Evolutionary conservation across 2,329 filamentous ascomycete genomes (phyloP).

Genomic region (Dactylellina haptotyla): DNA sequence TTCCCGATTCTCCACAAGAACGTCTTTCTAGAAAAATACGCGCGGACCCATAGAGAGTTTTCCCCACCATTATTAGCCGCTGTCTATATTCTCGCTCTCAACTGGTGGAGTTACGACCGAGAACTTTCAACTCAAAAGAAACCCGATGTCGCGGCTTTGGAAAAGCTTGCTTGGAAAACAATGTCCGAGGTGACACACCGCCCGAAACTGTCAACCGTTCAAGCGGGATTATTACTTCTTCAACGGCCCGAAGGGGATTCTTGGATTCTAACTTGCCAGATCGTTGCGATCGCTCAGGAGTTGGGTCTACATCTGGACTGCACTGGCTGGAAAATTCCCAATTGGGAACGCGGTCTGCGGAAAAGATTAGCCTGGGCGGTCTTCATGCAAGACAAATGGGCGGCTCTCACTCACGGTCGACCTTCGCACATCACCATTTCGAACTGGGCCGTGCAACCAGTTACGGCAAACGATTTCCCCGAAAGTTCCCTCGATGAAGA

Average conservation of each 20-base stretch:
- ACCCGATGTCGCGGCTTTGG: constrained; percentile 78
- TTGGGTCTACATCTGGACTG: constrained; percentile 90
- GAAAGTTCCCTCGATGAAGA: constrained; percentile 73
- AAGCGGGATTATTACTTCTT: constrained; percentile 78
- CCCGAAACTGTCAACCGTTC: constrained; percentile 82
- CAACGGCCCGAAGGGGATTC: constrained; percentile 81
- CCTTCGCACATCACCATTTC: constrained; percentile 77
- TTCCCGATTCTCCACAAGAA: constrained; percentile 71
- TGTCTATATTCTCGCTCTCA: constrained; percentile 71
- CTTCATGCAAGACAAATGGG: constrained; percentile 96
- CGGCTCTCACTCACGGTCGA: constrained; percentile 82
- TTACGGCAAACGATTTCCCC: constrained; percentile 76
- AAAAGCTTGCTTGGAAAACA: constrained; percentile 76
- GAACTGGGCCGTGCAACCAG: constrained; percentile 79
- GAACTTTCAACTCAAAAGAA: constrained; percentile 64
- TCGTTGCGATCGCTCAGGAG: constrained; percentile 87
- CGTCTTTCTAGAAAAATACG: constrained; percentile 72
- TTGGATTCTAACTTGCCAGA: constrained; percentile 84
- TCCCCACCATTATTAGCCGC: constrained; percentile 70
- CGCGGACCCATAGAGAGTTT: constrained; percentile 69
- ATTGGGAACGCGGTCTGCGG: constrained; percentile 84
- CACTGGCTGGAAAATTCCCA: constrained; percentile 83
- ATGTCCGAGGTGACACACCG: constrained; percentile 80
- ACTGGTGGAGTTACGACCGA: constrained; percentile 71
- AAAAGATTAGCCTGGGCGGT: constrained; percentile 89